phyloP scores from a whole-genome alignment of 1,284 basidiomycete species.

The Austroboletus niveus region DNA sequence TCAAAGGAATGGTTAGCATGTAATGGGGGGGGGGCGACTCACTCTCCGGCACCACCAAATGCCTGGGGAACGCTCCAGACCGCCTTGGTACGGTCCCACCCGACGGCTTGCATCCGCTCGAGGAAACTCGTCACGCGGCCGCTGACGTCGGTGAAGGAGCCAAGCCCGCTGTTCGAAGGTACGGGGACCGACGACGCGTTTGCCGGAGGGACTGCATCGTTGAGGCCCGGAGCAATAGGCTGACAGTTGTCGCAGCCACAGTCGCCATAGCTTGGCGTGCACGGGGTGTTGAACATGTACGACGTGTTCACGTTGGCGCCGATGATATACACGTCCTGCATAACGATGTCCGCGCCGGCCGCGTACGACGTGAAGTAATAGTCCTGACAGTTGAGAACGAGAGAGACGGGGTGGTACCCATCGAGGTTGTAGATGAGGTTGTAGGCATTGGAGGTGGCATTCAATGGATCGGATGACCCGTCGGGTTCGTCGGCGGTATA shows the following conservation, averaged over 20 bases:
- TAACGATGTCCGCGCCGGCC: constrained; percentile 59
- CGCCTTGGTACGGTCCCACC: constrained; percentile 52
- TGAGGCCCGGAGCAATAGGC: constrained; percentile 34
- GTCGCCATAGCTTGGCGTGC: constrained; percentile 64
- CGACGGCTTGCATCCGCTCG: constrained; percentile 54
- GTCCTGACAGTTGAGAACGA: constrained; percentile 77
- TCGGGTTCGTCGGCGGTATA: constrained; percentile 79
- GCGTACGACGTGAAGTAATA: constrained; percentile 63
- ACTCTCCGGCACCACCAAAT: constrained; percentile 58
- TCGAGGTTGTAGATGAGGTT: constrained; percentile 68
- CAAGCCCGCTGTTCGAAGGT: constrained; percentile 29
- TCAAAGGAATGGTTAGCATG: too few relatives aligned
- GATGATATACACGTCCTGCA: constrained; percentile 59
- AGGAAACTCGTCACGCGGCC: constrained; percentile 62
- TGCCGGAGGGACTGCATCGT: constrained; percentile 22
- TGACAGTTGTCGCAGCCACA: constrained; percentile 65
- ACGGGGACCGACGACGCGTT: constrained; percentile 22
- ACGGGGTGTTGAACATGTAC: constrained; percentile 49
- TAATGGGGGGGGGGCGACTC: constrained; percentile 21
- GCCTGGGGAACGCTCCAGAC: constrained; percentile 79
- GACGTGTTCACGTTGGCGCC: constrained; percentile 72
- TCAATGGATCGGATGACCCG: constrained; percentile 63
- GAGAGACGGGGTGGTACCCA: constrained; percentile 73
- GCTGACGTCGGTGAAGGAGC: constrained; percentile 51
- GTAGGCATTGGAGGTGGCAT: constrained; percentile 56